Evolutionary conservation across 1,284 basidiomycete species (phyloP).

Genomic region (Microbotryomycetes sp.): DNA sequence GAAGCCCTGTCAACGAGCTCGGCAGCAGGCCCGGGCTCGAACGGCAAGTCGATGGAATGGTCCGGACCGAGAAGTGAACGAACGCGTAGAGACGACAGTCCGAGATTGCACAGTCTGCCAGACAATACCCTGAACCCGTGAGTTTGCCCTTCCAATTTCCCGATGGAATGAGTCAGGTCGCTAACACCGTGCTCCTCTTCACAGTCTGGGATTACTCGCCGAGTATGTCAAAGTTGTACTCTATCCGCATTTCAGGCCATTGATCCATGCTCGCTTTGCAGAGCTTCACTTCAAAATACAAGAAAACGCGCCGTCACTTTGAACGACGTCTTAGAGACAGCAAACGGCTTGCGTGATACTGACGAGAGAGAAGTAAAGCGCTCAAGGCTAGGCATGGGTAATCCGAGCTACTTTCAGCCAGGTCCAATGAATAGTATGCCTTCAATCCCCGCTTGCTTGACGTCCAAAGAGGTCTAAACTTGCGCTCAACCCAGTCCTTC

Average conservation of each 20-base stretch:
- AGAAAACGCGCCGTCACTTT: slow-evolving; percentile 38
- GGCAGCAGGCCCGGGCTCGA: background rate
- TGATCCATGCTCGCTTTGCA: background rate
- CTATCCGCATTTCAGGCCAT: background rate
- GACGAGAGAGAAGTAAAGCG: slow-evolving; percentile 15
- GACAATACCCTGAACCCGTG: slow-evolving; percentile 79
- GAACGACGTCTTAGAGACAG: slow-evolving; percentile 23
- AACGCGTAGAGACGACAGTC: slow-evolving; percentile 31
- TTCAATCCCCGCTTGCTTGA: background rate
- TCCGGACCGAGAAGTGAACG: background rate
- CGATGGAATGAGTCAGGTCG: background rate
- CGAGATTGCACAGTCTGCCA: slow-evolving; percentile 80
- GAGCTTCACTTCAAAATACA: slow-evolving; percentile 75
- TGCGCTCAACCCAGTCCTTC: slow-evolving; percentile 50
- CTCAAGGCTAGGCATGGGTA: slow-evolving; percentile 64
- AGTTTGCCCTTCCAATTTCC: background rate
- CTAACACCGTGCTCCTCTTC: too few relatives aligned
- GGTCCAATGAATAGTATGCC: slow-evolving; percentile 47
- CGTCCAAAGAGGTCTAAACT: background rate
- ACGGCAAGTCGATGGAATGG: background rate
- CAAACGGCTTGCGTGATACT: background rate
- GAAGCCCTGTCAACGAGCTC: background rate
- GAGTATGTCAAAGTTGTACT: slow-evolving; percentile 11
- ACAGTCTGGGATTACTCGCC: background rate
- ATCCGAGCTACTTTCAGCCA: slow-evolving; percentile 82